These are phyloP conservation scores for Penicillium subrubescens DNA, from an alignment of 495 filamentous ascomycete species.

Conservation along the genomic window DNA sequence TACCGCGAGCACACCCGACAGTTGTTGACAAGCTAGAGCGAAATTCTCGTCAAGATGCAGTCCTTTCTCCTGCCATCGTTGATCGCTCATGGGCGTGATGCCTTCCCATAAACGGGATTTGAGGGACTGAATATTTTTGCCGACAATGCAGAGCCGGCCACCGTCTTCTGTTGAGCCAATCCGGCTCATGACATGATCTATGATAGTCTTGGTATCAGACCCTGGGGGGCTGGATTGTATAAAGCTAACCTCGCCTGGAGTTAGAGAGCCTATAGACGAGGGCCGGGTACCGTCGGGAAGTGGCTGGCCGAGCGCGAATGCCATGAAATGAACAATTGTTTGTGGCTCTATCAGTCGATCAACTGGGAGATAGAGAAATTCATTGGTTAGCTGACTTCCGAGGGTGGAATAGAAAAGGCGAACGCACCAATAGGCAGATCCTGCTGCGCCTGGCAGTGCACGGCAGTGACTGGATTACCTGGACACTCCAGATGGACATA, in stretches of 20 bases:
- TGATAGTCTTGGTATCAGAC: background rate
- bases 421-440: background rate
- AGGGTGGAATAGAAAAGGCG: background rate
- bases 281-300: background rate
- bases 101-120: conserved; percentile 37
- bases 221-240: background rate
- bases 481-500: background rate
- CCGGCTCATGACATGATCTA: conserved; percentile 1
- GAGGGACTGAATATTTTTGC: conserved; percentile 33
- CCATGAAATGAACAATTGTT: background rate
- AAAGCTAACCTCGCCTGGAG: background rate
- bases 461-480: background rate
- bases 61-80: conserved; percentile 34
- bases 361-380: background rate
- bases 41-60: conserved; percentile 32
- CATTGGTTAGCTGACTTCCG: background rate
- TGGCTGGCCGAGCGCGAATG: background rate
- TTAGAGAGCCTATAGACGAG: background rate
- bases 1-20: conserved; percentile 31
- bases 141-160: conserved; percentile 23
- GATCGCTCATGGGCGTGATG: conserved; percentile 34
- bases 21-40: conserved; percentile 32
- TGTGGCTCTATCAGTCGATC: background rate
- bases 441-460: background rate
- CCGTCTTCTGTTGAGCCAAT: conserved; percentile 22